phyloP scores from a whole-genome alignment of 352 stramenopile genomes.

The Phytophthora colocasiae region DNA sequence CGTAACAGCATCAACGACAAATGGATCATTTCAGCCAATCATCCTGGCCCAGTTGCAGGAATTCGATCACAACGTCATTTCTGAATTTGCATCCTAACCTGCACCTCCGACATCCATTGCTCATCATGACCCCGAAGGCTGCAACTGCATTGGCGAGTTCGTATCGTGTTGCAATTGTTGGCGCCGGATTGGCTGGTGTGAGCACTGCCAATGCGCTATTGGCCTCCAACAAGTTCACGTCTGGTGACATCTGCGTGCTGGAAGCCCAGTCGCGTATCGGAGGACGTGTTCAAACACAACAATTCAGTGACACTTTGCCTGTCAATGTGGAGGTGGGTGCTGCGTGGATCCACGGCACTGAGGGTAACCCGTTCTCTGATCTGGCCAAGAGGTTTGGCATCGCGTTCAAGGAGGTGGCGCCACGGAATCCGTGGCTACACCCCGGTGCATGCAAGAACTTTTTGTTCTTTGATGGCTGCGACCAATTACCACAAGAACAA shows the following conservation, averaged over 20 bases:
- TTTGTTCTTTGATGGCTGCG: slow-evolving; percentile 44
- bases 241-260: slow-evolving; percentile 50
- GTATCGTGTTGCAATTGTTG: slow-evolving; percentile 55
- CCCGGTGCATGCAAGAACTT: slow-evolving; percentile 55
- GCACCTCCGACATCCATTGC: not conserved
- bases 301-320: slow-evolving; percentile 51
- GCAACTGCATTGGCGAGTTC: slow-evolving; percentile 16
- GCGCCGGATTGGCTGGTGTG: slow-evolving; percentile 56
- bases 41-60: not conserved
- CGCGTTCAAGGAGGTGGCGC: slow-evolving; percentile 53
- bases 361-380: slow-evolving; percentile 51
- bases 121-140: slow-evolving; percentile 20
- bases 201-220: slow-evolving; percentile 53
- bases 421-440: slow-evolving; percentile 68
- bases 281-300: slow-evolving; percentile 53
- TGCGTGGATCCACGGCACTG: slow-evolving; percentile 68
- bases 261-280: slow-evolving; percentile 60
- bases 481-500: slow-evolving; percentile 37
- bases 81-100: too few relatives aligned
- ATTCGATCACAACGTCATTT: too few relatives aligned
- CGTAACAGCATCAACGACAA: slow-evolving; percentile 18
- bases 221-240: slow-evolving; percentile 34
- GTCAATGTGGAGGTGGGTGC: slow-evolving; percentile 63
- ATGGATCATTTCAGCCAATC: slow-evolving; percentile 16
- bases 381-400: slow-evolving; percentile 50